Conservation (phyloP, 768 basidiomycete genomes). For the Agrocybe pediades region DNA sequence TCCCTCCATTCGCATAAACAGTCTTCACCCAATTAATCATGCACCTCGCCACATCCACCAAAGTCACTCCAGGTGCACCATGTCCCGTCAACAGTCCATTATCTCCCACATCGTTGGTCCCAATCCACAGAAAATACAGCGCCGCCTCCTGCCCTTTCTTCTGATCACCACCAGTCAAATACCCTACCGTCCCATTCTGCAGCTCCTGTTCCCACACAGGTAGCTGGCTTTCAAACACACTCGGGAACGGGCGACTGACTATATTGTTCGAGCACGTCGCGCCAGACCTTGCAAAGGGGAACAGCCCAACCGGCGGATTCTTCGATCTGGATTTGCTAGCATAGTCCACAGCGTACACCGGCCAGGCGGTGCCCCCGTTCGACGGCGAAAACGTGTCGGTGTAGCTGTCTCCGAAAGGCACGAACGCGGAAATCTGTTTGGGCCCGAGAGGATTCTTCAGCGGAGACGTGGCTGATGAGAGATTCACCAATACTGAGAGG, state of each 20-base stretch:
- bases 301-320: constrained; percentile 26
- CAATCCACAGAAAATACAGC: constrained; percentile 68
- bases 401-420: constrained; percentile 66
- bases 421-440: constrained; percentile 31
- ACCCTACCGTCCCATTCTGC: constrained; percentile 31
- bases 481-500: not conserved
- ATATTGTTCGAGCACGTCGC: constrained; percentile 67
- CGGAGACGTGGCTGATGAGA: not conserved
- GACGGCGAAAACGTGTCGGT: constrained; percentile 47
- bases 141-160: constrained; percentile 1
- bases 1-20: constrained; percentile 57
- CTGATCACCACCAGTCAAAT: not conserved
- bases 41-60: constrained; percentile 60
- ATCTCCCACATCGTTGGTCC: constrained; percentile 65
- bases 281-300: constrained; percentile 60
- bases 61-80: constrained; percentile 44
- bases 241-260: constrained; percentile 56
- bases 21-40: constrained; percentile 59
- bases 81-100: constrained; percentile 49
- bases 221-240: constrained; percentile 58
- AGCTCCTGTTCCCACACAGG: constrained; percentile 32
- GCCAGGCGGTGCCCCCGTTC: constrained; percentile 54
- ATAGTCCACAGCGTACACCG: constrained; percentile 32
- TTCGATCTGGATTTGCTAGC: constrained; percentile 1
- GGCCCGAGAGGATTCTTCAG: constrained; percentile 5